phyloP scores from a whole-genome alignment of 495 filamentous ascomycete species.

The Letharia columbiana region DNA sequence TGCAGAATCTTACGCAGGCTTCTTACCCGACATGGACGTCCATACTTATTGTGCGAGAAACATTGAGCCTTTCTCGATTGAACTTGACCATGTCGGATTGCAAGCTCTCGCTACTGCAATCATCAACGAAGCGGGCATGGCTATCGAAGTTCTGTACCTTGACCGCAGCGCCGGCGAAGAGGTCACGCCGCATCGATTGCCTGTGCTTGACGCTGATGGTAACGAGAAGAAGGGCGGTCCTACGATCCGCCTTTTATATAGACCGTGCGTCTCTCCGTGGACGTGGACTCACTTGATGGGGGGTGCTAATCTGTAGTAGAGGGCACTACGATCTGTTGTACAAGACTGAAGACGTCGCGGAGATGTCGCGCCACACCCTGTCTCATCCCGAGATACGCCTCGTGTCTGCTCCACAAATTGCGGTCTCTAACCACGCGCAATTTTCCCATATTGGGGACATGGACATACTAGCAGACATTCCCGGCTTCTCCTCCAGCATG shows the following conservation, averaged over 20 bases:
- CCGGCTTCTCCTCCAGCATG: conserved; percentile 5
- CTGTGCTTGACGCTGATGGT: conserved; percentile 40
- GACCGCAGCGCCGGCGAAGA: conserved; percentile 75
- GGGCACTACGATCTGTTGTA: conserved; percentile 97
- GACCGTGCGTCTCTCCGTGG: conserved; percentile 48
- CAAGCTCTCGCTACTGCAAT: conserved; percentile 69
- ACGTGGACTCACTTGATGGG: not conserved
- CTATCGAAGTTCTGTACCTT: conserved; percentile 82
- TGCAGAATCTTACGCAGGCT: conserved; percentile 57
- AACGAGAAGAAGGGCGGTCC: conserved; percentile 31
- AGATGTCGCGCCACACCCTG: conserved; percentile 18
- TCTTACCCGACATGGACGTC: conserved; percentile 52
- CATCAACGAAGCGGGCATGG: conserved; percentile 68
- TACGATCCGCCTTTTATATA: conserved; percentile 59
- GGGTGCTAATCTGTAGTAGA: conserved; percentile 30
- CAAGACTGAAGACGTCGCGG: conserved; percentile 47
- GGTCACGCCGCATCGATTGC: conserved; percentile 46
- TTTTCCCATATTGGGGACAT: not conserved
- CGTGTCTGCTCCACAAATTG: conserved; percentile 15
- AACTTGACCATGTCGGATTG: conserved; percentile 85
- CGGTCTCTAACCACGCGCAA: conserved; percentile 3
- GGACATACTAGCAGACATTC: not conserved
- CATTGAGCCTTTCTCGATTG: conserved; percentile 65
- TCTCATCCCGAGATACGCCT: conserved; percentile 17
- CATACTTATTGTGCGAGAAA: conserved; percentile 59